Base-by-base conservation (phyloP, 106 monocot genomes). In the Acorus gramineus region DNA sequence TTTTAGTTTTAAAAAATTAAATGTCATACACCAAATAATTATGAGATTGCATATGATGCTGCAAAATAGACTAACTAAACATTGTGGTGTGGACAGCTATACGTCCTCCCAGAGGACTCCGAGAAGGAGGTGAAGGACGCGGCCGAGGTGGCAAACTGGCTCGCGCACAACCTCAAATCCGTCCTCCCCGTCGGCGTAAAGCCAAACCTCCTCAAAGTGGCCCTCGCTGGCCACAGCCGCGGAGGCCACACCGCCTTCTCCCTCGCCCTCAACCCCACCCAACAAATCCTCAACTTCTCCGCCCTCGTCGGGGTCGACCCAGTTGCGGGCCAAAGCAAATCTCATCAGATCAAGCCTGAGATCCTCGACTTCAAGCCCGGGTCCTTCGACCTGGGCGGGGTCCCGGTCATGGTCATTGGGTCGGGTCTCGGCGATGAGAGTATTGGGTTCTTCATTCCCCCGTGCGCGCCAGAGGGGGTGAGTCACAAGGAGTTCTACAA, bases 291-390 rank as follows among this genome's bases (percentile, higher is more conserved):
- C 49, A 63, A 67, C 7, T 72, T 80, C 66, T 66, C 71, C 1
- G 66, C 71, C 2, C 57, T 80, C 7, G 54, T 78, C 3, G 78
- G 78, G 2, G 14, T 80, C 28, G 80, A 80, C 67, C 80, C 80
- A 0, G 80, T 80, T 12, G 67, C 71, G 7, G 80, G 80, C 2
- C 8, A 4, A 0, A 43, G 8, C 61, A 62, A 52, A 53, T 49
- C 59, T 2, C 44, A 1, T 8, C 75, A 67, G 45, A 57, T 68
- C 28, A 52, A 60, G 2, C 80, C 80, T 0, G 47, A 55, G 7
- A 80, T 75, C 57, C 70, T 80, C 66, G 75, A 66, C 52, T 60
- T 56, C 47, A 8, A 71, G 28, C 28, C 28, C 4, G 47, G 51
- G 43, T 71, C 66, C 44, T 70, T 80, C 50, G 11, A 74, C 28